These are phyloP conservation scores for Phytopythium montanum DNA, from an alignment of 352 stramenopile species.

Conservation along the genomic window DNA sequence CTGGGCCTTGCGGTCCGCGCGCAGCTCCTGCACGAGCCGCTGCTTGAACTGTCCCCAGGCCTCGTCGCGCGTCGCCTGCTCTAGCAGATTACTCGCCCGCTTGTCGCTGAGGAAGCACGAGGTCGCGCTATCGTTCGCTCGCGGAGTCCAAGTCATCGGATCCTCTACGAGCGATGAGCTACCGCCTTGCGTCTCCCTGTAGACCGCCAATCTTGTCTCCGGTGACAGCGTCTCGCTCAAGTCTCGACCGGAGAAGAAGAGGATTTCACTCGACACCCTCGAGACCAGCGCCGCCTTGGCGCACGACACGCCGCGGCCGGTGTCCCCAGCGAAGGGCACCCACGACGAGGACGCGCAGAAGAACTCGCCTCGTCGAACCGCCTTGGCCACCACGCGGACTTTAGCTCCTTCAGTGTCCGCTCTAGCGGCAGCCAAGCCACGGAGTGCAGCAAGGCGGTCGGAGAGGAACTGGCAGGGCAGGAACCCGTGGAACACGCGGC, in stretches of 20 bases:
- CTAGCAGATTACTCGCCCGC: constrained; percentile 18
- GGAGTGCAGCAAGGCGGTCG: constrained; percentile 9
- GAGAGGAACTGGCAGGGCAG: constrained; percentile 34
- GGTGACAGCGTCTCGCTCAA: constrained; percentile 28
- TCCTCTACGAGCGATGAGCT: constrained; percentile 7
- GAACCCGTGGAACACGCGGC: constrained; percentile 49
- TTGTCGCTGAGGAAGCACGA: background rate
- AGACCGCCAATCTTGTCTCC: constrained; percentile 29
- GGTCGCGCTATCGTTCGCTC: background rate
- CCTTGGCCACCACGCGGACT: constrained; percentile 11
- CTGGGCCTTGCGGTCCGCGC: background rate
- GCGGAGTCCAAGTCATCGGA: too few species aligned
- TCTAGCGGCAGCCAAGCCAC: background rate
- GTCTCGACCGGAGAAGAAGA: constrained; percentile 47
- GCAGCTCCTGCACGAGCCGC: constrained; percentile 19
- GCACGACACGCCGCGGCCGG: constrained; percentile 23
- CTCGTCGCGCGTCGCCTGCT: constrained; percentile 19
- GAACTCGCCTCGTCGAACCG: constrained; percentile 37
- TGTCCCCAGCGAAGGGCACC: constrained; percentile 30
- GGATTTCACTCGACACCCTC: constrained; percentile 31
- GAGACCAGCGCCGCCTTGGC: constrained; percentile 47
- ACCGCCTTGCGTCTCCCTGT: constrained; percentile 37
- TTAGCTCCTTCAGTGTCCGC: background rate
- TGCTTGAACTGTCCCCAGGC: constrained; percentile 33
- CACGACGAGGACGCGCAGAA: constrained; percentile 54